phyloP scores from a whole-genome alignment of 2,329 filamentous ascomycete species.

The Alternaria angustiovoidea region DNA sequence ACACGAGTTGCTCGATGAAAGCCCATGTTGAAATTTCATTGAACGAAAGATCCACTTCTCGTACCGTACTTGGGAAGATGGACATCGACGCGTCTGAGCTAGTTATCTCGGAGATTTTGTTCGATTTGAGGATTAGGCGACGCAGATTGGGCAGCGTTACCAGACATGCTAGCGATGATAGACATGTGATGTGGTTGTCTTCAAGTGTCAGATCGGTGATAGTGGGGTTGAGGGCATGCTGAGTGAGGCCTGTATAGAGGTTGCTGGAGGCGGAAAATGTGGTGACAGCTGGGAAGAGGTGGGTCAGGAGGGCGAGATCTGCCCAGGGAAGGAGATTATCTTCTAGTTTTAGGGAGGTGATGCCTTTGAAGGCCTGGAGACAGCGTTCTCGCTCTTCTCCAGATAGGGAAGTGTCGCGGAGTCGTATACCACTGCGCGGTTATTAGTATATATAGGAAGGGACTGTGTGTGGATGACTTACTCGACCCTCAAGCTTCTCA shows the following conservation, averaged over 20 bases:
- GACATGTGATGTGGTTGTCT: conserved; percentile 70
- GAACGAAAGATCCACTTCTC: conserved; percentile 56
- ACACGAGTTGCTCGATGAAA: conserved; percentile 74
- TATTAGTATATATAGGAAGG: conserved; percentile 7
- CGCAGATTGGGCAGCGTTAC: conserved; percentile 64
- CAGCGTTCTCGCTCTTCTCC: conserved; percentile 33
- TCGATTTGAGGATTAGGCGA: conserved; percentile 73
- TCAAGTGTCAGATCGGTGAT: conserved; percentile 74
- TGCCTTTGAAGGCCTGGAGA: conserved; percentile 40
- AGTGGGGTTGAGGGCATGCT: conserved; percentile 55
- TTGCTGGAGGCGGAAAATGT: conserved; percentile 58
- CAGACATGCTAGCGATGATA: conserved; percentile 67
- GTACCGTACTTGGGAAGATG: conserved; percentile 43
- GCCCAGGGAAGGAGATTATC: conserved; percentile 55
- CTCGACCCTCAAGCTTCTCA: conserved; percentile 76
- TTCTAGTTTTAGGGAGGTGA: conserved; percentile 60
- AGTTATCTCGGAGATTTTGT: conserved; percentile 65
- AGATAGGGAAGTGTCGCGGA: conserved; percentile 52
- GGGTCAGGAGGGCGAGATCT: conserved; percentile 52
- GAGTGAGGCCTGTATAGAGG: conserved; percentile 44
- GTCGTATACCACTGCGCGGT: conserved; percentile 73
- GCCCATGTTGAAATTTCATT: conserved; percentile 67
- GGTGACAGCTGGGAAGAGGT: conserved; percentile 64
- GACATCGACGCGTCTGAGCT: conserved; percentile 20
- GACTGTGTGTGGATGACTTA: conserved; percentile 53